Conservation (phyloP, 1,139 yeast genomes). For the Debaryomycetaceae sp. region DNA sequence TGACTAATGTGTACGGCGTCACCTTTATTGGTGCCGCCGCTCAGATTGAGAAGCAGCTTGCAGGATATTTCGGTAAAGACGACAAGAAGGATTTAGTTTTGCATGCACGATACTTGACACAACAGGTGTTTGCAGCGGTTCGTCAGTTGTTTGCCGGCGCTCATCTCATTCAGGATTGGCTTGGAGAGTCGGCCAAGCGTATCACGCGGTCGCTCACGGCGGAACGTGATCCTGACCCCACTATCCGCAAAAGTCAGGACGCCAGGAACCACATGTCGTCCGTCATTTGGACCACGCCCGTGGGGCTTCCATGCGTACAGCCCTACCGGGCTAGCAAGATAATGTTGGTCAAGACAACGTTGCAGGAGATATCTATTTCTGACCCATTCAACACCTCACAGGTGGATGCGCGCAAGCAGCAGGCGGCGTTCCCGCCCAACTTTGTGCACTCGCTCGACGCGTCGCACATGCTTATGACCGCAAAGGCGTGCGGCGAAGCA, state of each 20-base stretch:
- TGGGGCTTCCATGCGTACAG: conserved; percentile 90
- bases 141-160: conserved; percentile 87
- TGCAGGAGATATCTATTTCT: conserved; percentile 71
- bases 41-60: conserved; percentile 66
- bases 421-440: conserved; percentile 92
- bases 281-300: conserved; percentile 95
- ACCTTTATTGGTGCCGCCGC: conserved; percentile 88
- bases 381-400: conserved; percentile 79
- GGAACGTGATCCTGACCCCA: conserved; percentile 31
- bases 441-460: conserved; percentile 94
- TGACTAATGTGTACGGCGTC: conserved; percentile 98
- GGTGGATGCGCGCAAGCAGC: conserved; percentile 83
- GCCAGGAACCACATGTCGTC: conserved; percentile 66
- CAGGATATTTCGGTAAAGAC: conserved; percentile 32
- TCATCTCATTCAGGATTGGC: conserved; percentile 93
- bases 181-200: conserved; percentile 73
- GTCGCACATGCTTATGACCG: conserved; percentile 90
- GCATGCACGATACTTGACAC: conserved; percentile 60
- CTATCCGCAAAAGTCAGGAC: conserved; percentile 12
- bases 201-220: conserved; percentile 71
- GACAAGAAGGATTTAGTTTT: conserved; percentile 28
- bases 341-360: conserved; percentile 59
- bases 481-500: conserved; percentile 60
- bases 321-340: conserved; percentile 72
- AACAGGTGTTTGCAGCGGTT: conserved; percentile 72